Evolutionary conservation across 306 rosid genomes (phyloP).

Genomic region (Lagenaria siceraria): DNA sequence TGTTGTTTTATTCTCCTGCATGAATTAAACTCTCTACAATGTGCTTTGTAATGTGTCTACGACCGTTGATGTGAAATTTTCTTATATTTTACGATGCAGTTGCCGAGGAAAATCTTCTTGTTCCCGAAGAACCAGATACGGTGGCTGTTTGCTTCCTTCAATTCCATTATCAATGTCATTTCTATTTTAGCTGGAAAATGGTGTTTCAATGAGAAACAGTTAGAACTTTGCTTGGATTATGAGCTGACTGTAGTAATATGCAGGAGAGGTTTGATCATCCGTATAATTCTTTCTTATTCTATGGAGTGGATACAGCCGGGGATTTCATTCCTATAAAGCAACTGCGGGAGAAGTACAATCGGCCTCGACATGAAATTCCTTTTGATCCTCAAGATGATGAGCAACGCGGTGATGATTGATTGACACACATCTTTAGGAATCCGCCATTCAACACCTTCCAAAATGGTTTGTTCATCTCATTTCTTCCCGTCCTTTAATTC

Average conservation of each 20-base stretch:
- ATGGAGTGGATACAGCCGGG: slow-evolving; percentile 86
- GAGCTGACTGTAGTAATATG: not conserved
- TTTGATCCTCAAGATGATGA: slow-evolving; percentile 43
- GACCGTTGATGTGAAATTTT: slow-evolving; percentile 2
- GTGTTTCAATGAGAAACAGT: not conserved
- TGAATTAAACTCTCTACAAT: not conserved
- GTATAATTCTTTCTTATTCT: slow-evolving; percentile 66
- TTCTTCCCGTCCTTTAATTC: not conserved
- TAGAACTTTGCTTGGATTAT: not conserved
- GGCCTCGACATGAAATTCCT: slow-evolving; percentile 73
- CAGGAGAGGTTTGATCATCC: slow-evolving; percentile 90
- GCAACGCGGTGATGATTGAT: slow-evolving; percentile 29
- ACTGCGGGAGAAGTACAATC: slow-evolving; percentile 71
- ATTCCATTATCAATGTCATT: not conserved
- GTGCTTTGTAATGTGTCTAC: not conserved
- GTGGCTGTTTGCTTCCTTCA: slow-evolving; percentile 19
- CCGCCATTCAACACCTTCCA: not conserved
- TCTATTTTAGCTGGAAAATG: not conserved
- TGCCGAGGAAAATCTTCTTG: slow-evolving; percentile 74
- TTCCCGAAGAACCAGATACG: slow-evolving; percentile 52
- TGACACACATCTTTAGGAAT: not conserved
- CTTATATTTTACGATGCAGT: slow-evolving; percentile 35
- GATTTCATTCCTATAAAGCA: slow-evolving; percentile 88
- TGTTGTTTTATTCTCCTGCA: not conserved
- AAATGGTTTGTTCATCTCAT: slow-evolving; percentile 1